These are phyloP conservation scores for Phoenix dactylifera DNA, from an alignment of 176 grass and related monocot genomes.

Conservation along the genomic window DNA sequence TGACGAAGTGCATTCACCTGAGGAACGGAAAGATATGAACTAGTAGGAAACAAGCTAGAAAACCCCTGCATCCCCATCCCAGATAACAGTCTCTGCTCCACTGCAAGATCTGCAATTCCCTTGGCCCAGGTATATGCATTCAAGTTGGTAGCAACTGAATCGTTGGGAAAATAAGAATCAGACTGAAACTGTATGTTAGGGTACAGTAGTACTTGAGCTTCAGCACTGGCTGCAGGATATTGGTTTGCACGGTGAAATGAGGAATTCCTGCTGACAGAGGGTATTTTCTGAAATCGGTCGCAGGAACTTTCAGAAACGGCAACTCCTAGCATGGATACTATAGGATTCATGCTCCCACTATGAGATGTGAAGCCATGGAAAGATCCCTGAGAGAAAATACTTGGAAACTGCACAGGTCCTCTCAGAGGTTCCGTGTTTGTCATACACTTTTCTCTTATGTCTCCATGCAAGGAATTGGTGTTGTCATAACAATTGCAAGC, in stretches of 20 bases:
- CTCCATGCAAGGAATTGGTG: conserved; percentile 25
- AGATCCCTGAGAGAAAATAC: conserved; percentile 23
- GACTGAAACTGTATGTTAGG: conserved; percentile 13
- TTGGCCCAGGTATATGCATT: not conserved
- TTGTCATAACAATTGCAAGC: conserved; percentile 8
- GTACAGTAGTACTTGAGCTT: conserved; percentile 17
- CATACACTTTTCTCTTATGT: conserved; percentile 15
- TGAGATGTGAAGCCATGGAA: conserved; percentile 29
- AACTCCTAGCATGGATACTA: conserved; percentile 45
- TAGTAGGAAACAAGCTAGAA: conserved; percentile 1
- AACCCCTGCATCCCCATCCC: not conserved
- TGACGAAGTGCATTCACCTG: conserved; percentile 14
- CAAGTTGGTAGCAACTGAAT: conserved; percentile 15
- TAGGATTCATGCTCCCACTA: conserved; percentile 22
- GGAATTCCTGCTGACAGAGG: conserved; percentile 13
- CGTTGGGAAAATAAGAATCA: conserved; percentile 25
- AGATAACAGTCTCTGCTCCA: conserved; percentile 16
- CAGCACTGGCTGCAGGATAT: conserved; percentile 12
- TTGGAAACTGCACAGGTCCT: conserved; percentile 24
- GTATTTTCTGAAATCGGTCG: conserved; percentile 4
- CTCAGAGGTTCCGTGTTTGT: conserved; percentile 14
- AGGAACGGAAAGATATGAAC: not conserved
- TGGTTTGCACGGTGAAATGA: conserved; percentile 5
- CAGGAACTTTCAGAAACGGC: conserved; percentile 38
- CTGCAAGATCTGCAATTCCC: conserved; percentile 29